Evolutionary conservation across 176 grass and related monocot species (phyloP).

Genomic region (Paspalum notatum): DNA sequence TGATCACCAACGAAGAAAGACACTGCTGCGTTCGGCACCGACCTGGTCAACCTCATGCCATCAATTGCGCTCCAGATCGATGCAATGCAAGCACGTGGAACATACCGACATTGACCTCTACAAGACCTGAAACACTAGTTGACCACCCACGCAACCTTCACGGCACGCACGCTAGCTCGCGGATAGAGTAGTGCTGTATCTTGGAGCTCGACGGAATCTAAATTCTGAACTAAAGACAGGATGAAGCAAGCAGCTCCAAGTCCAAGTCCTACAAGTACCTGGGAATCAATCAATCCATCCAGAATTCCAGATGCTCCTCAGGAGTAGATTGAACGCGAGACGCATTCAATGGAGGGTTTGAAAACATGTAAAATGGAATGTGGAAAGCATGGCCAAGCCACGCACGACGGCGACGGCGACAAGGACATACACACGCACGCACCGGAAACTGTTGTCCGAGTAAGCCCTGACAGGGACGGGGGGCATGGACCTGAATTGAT

Average conservation of each 20-base stretch:
- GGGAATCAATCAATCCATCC: conserved; percentile 1
- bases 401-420: conserved; percentile 14
- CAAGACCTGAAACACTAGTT: neutral
- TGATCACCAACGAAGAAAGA: neutral
- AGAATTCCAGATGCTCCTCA: no score
- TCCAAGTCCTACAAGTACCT: neutral
- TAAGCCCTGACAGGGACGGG: conserved; percentile 41
- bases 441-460: conserved; percentile 2
- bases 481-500: conserved; percentile 34
- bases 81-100: neutral
- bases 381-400: conserved; percentile 24
- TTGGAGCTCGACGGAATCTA: neutral
- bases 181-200: neutral
- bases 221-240: neutral
- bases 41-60: neutral
- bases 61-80: neutral
- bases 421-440: neutral
- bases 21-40: no score
- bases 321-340: no score
- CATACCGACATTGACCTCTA: neutral
- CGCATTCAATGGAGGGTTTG: no score
- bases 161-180: neutral
- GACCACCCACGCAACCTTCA: neutral
- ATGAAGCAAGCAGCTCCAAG: neutral
- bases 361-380: conserved; percentile 2